Evolutionary conservation across 768 basidiomycete genomes (phyloP), one percentile per base, ranked within the genome.

Genomic region (Kwoniella europaea): DNA sequence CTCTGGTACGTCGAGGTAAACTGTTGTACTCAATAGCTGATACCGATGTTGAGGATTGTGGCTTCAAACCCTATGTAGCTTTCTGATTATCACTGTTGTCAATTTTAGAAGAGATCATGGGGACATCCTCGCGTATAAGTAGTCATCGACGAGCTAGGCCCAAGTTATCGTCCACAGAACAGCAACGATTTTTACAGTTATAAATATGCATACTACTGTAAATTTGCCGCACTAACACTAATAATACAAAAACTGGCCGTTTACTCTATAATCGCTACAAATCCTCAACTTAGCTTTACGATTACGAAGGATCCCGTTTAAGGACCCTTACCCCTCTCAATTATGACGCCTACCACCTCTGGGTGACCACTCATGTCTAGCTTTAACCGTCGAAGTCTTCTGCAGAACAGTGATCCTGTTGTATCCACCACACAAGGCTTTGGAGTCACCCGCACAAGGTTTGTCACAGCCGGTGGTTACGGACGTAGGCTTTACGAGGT

Each of bases 351-450:
- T 61, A 43, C 59, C 59, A 16, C 27, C 24, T 24, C 35, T 61
- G 5, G 35, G 16, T 6, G 10, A 18, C 35, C 42, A 44, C 12
- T 10, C 18, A 42, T 35, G 20, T 61, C 59, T 12, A 24, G 24
- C 24, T 35, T 61, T 42, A 18, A 61, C 59, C 9, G n/a, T 55
- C 24, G 59, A 29, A 22, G 57, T 59, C 16, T 61, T 61, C 20
- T 61, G 59, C 4, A 61, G 12, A 1, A 61, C 41, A 18, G 22
- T 61, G 42, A 61, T 61, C 41, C 42, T 61, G 59, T 61, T 61
- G n/a, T 6, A 61, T 27, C 67, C 67, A 29, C 67, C 67, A 41
- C 67, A 68, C 61, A 46, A 63, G 5, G 52, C n/a, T n/a, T 15
- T 55, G n/a, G 7, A 22, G n/a, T 68, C 67, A 15, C 67, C 67